A percentile compares a stretch with the other conserved stretches of the same genome.
Conservation (phyloP, 2,329 filamentous ascomycete species). For the Hypoxylon sp. region DNA sequence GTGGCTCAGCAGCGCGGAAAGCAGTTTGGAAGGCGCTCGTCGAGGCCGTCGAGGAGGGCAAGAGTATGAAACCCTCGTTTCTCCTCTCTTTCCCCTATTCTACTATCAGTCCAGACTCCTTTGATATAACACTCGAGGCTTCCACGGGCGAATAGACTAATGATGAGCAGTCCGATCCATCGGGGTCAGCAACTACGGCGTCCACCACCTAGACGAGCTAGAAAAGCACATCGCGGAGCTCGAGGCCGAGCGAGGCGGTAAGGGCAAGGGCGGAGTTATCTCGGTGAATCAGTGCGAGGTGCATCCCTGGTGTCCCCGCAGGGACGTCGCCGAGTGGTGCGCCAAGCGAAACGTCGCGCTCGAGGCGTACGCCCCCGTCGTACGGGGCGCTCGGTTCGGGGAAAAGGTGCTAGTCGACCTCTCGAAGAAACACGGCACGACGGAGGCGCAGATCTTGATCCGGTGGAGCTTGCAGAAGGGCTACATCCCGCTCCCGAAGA, state of each 20-base stretch:
- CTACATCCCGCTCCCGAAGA: slow-evolving; percentile 80
- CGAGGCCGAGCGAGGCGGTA: slow-evolving; percentile 70
- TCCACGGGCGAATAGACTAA: background rate
- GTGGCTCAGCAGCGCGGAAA: slow-evolving; percentile 67
- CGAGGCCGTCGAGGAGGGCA: slow-evolving; percentile 72
- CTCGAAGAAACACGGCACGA: slow-evolving; percentile 78
- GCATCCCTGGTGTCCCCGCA: slow-evolving; percentile 87
- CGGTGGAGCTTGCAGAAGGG: slow-evolving; percentile 87
- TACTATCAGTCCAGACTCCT: background rate
- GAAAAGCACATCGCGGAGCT: slow-evolving; percentile 70
- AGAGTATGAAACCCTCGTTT: slow-evolving; percentile 47
- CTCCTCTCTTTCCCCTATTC: background rate
- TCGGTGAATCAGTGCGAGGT: slow-evolving; percentile 90
- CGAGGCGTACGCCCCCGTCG: slow-evolving; percentile 73
- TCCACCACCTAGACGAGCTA: slow-evolving; percentile 72
- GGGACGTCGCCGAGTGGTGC: slow-evolving; percentile 85
- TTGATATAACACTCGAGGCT: background rate
- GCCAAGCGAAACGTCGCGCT: slow-evolving; percentile 70
- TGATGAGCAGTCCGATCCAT: slow-evolving; percentile 63
- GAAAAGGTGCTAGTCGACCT: slow-evolving; percentile 74
- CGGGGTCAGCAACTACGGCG: slow-evolving; percentile 74
- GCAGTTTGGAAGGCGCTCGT: slow-evolving; percentile 73
- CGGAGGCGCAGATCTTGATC: slow-evolving; percentile 81
- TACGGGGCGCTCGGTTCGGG: slow-evolving; percentile 76
- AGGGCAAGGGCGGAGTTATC: slow-evolving; percentile 77